A percentile compares a stretch with the other conserved stretches of the same genome.
Evolutionary conservation across 176 grass and related monocot genomes (phyloP).

Genomic region (Eragrostis nindensis): DNA sequence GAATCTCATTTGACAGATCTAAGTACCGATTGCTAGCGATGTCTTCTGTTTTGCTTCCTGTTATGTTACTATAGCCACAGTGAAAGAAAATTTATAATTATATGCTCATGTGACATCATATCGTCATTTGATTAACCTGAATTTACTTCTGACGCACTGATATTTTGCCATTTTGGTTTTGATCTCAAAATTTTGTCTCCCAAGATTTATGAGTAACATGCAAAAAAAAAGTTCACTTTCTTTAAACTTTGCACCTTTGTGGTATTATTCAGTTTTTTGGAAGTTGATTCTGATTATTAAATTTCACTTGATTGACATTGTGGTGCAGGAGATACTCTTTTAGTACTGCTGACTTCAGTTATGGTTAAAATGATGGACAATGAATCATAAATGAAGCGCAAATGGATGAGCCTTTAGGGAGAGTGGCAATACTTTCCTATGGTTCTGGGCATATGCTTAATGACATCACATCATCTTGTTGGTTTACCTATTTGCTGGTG

Average conservation of each 20-base stretch:
- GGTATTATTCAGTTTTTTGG: background rate
- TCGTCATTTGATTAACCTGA: slow-evolving; percentile 10
- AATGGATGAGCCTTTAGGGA: slow-evolving; percentile 59
- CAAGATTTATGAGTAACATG: no score
- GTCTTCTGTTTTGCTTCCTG: background rate
- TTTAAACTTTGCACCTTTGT: background rate
- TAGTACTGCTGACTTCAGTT: background rate
- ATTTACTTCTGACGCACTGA: slow-evolving; percentile 1
- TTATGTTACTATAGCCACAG: background rate
- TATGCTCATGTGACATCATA: background rate
- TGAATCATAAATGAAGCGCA: slow-evolving; percentile 46
- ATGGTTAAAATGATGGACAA: slow-evolving; percentile 63
- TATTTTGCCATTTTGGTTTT: background rate
- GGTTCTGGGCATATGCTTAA: slow-evolving; percentile 98
- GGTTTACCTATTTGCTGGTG: slow-evolving; percentile 93
- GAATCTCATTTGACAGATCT: background rate
- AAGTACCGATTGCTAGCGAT: background rate
- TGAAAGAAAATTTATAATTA: background rate
- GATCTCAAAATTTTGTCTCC: no score
- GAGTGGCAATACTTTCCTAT: slow-evolving; percentile 77
- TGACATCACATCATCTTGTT: slow-evolving; percentile 95
- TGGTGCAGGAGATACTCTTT: slow-evolving; percentile 36
- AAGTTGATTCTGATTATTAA: background rate
- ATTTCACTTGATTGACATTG: slow-evolving; percentile 24
- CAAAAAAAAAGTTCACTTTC: no score